Percentiles rank a stretch among this genome's conserved stretches.
These are phyloP conservation scores for Trypanosoma boissoni DNA, from an alignment of 208 protist genomes.

Conservation along the genomic window DNA sequence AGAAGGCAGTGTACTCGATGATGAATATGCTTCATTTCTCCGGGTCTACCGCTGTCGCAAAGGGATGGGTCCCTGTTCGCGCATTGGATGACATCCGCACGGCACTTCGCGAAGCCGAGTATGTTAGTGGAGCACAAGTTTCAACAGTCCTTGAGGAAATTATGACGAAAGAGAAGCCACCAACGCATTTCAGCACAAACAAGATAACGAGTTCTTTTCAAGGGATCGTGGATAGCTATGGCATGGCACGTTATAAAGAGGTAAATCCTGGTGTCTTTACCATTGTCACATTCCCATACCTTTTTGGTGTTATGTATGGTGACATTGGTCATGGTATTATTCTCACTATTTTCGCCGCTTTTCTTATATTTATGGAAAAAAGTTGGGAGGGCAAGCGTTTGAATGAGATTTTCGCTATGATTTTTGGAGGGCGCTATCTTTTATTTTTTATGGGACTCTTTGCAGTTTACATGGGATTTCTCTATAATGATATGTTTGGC, in stretches of 20 bases:
- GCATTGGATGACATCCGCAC: slow-evolving; percentile 68
- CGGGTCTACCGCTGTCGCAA: slow-evolving; percentile 88
- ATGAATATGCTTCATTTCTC: slow-evolving; percentile 97
- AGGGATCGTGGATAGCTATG: slow-evolving; percentile 98
- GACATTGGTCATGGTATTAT: slow-evolving; percentile 98
- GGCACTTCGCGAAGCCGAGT: slow-evolving; percentile 73
- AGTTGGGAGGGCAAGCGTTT: slow-evolving; percentile 72
- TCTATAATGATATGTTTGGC: slow-evolving; percentile 97
- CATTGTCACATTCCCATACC: slow-evolving; percentile 99
- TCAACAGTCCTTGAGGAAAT: slow-evolving; percentile 93
- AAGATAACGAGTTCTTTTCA: slow-evolving; percentile 97
- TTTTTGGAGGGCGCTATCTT: slow-evolving; percentile 93
- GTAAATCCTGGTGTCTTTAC: slow-evolving; percentile 95
- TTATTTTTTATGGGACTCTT: slow-evolving; percentile 96
- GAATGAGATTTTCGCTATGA: slow-evolving; percentile 91
- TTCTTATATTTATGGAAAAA: slow-evolving; percentile 89
- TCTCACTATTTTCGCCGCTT: slow-evolving; percentile 80
- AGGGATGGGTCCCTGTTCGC: slow-evolving; percentile 92
- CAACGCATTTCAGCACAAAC: slow-evolving; percentile 97
- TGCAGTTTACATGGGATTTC: slow-evolving; percentile 94
- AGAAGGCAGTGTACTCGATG: slow-evolving; percentile 95
- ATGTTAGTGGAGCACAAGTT: slow-evolving; percentile 82
- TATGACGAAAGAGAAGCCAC: slow-evolving; percentile 87
- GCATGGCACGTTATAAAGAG: slow-evolving; percentile 92
- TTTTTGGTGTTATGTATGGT: slow-evolving; percentile 99